Conservation (phyloP, 2,329 filamentous ascomycete genomes). For the Aspergillus oerlinghausenensis region DNA sequence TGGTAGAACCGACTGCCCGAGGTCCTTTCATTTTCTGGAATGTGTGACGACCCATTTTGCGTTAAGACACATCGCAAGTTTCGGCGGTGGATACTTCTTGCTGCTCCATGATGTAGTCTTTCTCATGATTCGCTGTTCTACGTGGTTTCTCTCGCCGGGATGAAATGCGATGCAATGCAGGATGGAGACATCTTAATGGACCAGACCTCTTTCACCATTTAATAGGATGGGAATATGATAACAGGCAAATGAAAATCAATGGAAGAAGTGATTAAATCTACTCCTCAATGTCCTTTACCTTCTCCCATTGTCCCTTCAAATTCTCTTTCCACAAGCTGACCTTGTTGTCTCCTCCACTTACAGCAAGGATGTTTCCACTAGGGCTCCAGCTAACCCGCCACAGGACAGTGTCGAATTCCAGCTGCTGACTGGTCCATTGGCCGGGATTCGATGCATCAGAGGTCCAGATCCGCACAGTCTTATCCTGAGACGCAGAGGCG, state of each 20-base stretch:
- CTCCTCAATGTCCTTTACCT: conserved; percentile 93
- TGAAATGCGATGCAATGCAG: background rate
- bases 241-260: conserved; percentile 4
- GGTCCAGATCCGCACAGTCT: conserved; percentile 97
- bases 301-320: conserved; percentile 92
- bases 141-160: background rate
- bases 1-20: conserved; percentile 15
- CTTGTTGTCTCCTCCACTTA: conserved; percentile 92
- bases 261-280: conserved; percentile 34
- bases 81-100: background rate
- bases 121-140: background rate
- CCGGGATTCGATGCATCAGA: conserved; percentile 61
- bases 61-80: background rate
- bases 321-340: conserved; percentile 99
- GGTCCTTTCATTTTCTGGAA: conserved; percentile 34
- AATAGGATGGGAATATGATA: conserved; percentile 10
- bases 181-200: background rate
- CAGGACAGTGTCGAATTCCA: conserved; percentile 82
- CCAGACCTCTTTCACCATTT: conserved; percentile 12
- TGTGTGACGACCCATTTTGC: conserved; percentile 5
- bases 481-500: conserved; percentile 90
- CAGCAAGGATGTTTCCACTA: conserved; percentile 91
- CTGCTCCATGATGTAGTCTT: background rate
- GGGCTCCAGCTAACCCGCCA: conserved; percentile 98
- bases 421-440: conserved; percentile 78